phyloP scores from a whole-genome alignment of 371 early-diverging fungal species.

The Dinochytrium kinnereticum region DNA sequence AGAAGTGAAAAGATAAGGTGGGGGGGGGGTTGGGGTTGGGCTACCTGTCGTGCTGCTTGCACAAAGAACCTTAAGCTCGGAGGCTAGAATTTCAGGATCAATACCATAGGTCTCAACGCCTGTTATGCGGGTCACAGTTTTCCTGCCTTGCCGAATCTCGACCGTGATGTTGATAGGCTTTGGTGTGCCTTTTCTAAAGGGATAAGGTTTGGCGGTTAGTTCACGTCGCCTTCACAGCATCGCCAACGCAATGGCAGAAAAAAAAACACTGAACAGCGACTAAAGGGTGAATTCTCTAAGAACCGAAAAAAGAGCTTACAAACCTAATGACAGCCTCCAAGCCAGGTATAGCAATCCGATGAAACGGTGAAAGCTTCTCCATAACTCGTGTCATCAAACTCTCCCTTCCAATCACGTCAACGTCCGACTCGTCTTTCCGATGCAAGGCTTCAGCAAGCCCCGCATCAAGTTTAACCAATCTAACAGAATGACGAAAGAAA shows the following conservation, averaged over 20 bases:
- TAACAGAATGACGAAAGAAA: not conserved
- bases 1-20: no score
- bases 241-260: no score
- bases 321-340: slow-evolving; percentile 49
- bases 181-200: slow-evolving; percentile 40
- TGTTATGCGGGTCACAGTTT: slow-evolving; percentile 67
- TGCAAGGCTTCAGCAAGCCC: slow-evolving; percentile 65
- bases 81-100: slow-evolving; percentile 66
- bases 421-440: slow-evolving; percentile 63
- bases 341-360: slow-evolving; percentile 55
- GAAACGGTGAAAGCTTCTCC: slow-evolving; percentile 63
- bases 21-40: no score
- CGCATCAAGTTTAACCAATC: slow-evolving; percentile 64
- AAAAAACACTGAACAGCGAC: no score
- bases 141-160: slow-evolving; percentile 68
- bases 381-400: slow-evolving; percentile 54
- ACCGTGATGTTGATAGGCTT: slow-evolving; percentile 64
- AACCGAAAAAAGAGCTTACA: not conserved
- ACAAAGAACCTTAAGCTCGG: slow-evolving; percentile 66
- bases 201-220: no score
- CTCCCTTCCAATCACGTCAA: slow-evolving; percentile 62
- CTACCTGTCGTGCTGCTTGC: slow-evolving; percentile 72
- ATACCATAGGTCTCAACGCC: slow-evolving; percentile 68
- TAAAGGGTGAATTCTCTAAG: no score
- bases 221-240: no score